Evolutionary conservation across 257 asterid genomes (phyloP), one percentile per base, ranked within the genome.

Genomic region (Petunia axillaris): DNA sequence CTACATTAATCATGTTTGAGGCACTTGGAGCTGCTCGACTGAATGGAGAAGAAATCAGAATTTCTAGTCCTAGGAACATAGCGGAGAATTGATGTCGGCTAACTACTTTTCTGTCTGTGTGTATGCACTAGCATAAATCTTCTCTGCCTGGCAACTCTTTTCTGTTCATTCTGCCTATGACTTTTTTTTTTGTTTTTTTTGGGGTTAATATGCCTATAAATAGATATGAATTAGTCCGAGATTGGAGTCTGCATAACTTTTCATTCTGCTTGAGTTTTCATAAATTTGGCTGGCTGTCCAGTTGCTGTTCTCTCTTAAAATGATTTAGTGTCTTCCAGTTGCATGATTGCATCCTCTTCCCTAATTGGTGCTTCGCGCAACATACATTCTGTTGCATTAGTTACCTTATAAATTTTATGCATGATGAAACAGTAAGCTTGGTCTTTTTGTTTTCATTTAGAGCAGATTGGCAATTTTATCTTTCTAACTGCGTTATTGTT

Each of bases 401-500:
- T 25, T 25, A 25, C 48, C 73, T 35, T 64, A 46, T 43, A 43
- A 44, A 8, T 2, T 76, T 55, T 76, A 8, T 16, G 9, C 38
- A 15, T 39, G 48, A 52, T 37, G 14, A 14, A 46, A 50, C 50
- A 46, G 35, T 59, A 37, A 15, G 66, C 15, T 10, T 46, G 13
- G 54, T 38, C 55, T 52, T 63, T 76, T 48, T 43, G 70, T 57
- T 80, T 35, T 75, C 65, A 41, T 57, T 62, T 64, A 14, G 46
- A 64, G 38, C 68, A 25, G 39, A 39, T 58, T 66, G 73, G 44
- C 52, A 52, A 59, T 11, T 8, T 64, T 43, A 60, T 14, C 50
- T 58, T 65, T 73, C 75, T 82, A 68, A 79, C 63, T 80, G 67
- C 54, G 8, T 59, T 80, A 44, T 54, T 81, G 44, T 67, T 80